These are phyloP conservation scores for Themeda triandra DNA, from an alignment of 176 grass and related monocot species.

Conservation along the genomic window DNA sequence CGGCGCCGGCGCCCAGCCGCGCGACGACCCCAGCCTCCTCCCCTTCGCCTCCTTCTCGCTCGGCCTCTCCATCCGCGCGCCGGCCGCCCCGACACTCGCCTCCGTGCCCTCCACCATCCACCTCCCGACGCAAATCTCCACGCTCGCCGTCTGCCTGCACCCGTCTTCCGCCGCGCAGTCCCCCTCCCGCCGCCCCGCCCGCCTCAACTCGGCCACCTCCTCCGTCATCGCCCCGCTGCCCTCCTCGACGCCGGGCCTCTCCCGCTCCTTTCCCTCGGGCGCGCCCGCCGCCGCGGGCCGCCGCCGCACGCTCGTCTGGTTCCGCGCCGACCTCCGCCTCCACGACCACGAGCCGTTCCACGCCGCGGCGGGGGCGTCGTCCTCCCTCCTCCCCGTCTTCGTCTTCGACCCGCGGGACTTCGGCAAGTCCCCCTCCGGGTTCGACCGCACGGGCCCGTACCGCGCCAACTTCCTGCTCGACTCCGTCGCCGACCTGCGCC, in stretches of 20 bases:
- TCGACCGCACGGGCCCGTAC: constrained; percentile 66
- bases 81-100: constrained; percentile 25
- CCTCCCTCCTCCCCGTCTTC: constrained; percentile 77
- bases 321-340: constrained; percentile 79
- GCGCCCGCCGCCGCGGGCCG: constrained; percentile 48
- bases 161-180: constrained; percentile 23
- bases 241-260: constrained; percentile 39
- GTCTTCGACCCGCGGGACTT: constrained; percentile 80
- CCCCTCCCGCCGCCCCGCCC: constrained; percentile 23
- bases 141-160: constrained; percentile 53
- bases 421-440: constrained; percentile 58
- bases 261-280: constrained; percentile 41
- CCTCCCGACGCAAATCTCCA: constrained; percentile 57
- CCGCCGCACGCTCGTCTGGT: constrained; percentile 77
- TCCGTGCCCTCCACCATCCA: constrained; percentile 51
- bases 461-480: constrained; percentile 74
- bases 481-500: constrained; percentile 80
- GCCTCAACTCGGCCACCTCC: constrained; percentile 42
- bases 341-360: constrained; percentile 75
- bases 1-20: constrained; percentile 33
- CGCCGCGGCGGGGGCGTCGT: constrained; percentile 41
- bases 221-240: constrained; percentile 54
- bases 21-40: constrained; percentile 40
- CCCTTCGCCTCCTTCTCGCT: constrained; percentile 65
- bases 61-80: constrained; percentile 37